A percentile compares a stretch with the other conserved stretches of the same genome.
phyloP scores from a whole-genome alignment of 441 rosid species.

The Pelargonium citronellum region DNA sequence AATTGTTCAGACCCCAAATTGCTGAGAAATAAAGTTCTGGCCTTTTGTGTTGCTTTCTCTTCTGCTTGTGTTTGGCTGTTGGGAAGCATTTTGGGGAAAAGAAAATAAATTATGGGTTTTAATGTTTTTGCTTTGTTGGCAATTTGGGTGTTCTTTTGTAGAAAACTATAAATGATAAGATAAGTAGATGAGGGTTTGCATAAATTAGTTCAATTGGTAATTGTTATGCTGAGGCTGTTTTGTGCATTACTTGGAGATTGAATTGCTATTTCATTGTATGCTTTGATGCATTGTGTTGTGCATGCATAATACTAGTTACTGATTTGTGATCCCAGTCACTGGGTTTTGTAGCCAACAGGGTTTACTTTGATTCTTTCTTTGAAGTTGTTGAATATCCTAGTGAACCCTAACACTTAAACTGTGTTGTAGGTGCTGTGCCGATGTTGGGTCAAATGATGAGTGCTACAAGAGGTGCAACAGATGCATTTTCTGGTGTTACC shows the following conservation, averaged over 20 bases:
- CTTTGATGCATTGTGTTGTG: neutral
- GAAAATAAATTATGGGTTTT: neutral
- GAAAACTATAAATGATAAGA: neutral
- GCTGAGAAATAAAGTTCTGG: slow-evolving; percentile 25
- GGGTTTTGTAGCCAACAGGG: neutral
- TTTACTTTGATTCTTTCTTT: neutral
- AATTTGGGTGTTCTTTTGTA: neutral
- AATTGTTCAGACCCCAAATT: slow-evolving; percentile 24
- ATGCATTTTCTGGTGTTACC: slow-evolving; percentile 68
- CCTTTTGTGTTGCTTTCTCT: slow-evolving; percentile 9
- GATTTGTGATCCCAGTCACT: neutral
- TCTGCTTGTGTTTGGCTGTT: neutral
- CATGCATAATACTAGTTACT: neutral
- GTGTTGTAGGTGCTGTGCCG: slow-evolving; percentile 57
- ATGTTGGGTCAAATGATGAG: slow-evolving; percentile 69
- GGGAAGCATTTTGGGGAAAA: neutral
- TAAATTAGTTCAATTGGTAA: neutral
- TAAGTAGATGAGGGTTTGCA: neutral
- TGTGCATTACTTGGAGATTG: neutral
- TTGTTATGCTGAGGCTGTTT: neutral
- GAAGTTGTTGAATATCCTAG: slow-evolving; percentile 2
- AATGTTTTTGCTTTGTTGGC: neutral
- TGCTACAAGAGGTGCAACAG: slow-evolving; percentile 86
- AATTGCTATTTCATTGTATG: neutral
- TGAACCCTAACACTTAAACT: slow-evolving; percentile 9